Evolutionary conservation across 148 eudicot genomes (phyloP).

Genomic region (Selenicereus undatus): DNA sequence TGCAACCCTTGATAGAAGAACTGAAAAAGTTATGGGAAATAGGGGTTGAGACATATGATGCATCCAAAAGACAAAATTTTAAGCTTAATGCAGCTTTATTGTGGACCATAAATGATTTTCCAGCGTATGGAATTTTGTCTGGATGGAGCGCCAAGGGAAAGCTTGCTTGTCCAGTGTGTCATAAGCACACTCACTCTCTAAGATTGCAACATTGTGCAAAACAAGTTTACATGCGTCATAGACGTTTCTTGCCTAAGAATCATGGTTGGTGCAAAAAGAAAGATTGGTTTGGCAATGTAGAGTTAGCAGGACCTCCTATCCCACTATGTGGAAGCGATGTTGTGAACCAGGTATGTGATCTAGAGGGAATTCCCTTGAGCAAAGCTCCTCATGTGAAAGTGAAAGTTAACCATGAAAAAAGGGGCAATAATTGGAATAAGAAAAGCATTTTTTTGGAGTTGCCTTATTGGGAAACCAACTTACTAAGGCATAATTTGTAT

Average conservation of each 20-base stretch:
- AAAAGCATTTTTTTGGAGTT: not conserved
- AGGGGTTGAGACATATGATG: not conserved
- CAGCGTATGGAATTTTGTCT: not conserved
- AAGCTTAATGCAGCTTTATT: not conserved
- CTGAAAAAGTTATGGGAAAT: not conserved
- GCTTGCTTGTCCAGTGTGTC: not conserved
- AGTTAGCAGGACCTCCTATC: not conserved
- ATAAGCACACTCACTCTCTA: not conserved
- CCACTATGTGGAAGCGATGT: not conserved
- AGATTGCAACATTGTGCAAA: not conserved
- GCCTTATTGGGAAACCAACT: too few relatives aligned
- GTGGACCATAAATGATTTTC: not conserved
- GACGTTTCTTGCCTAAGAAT: not conserved
- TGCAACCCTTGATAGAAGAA: not conserved
- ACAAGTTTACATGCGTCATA: not conserved
- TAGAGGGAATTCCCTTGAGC: not conserved
- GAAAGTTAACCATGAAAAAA: not conserved
- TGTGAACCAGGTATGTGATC: not conserved
- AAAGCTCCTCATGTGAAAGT: not conserved
- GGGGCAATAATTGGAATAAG: not conserved
- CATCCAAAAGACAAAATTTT: not conserved
- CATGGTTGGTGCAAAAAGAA: not conserved
- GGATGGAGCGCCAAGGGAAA: not conserved
- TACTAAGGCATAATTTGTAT: not conserved
- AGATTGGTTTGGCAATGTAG: not conserved